Base-by-base conservation (phyloP, 768 basidiomycete genomes). In the Boletellus ananas region DNA sequence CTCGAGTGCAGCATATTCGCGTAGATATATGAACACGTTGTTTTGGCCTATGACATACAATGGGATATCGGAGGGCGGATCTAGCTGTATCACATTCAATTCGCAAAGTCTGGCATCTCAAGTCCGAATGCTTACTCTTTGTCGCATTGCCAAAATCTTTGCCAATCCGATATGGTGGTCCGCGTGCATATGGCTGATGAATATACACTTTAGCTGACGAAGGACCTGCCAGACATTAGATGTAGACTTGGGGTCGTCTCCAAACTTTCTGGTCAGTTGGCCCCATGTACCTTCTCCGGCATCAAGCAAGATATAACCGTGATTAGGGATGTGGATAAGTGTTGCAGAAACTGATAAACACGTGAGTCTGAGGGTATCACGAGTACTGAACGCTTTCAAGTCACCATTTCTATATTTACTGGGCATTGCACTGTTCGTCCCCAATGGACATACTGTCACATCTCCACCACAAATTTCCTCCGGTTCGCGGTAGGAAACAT, bases 271-370 rank as follows among this genome's bases (percentile, higher is more conserved):
- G 3, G 76, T 75, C 4, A 97, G 76, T 61, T 97, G 95, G 2
- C 94, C 94, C 77, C 86, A 87, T 0, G 94, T 93, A 0, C 93
- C 94, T 70, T 98, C 95, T 0, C 95, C 95, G 0, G 79, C 79
- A 56, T 98, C 95, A 2, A 97, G 76, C n/a, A 97, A 70, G 31
- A 96, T 70, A 52, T 79, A 83, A 1, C 90, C 90, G 47, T 75
- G 74, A 1, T 71, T 68, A 0, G 94, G 93, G 33, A 94, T 83
- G 42, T 77, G 76, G 6, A 98, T 70, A 5, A 94, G 75, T 0
- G 87, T 93, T 1, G 84, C 77, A 14, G 88, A 88, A 2, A 89
- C 87, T 89, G 8, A 29, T 41, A 35, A 21, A 38, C 14, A n/a
- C 4, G 3, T 57, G 17, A 58, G 50, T 35, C 2, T n/a, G 14